A percentile compares a stretch with the other conserved stretches of the same genome.
phyloP scores from a whole-genome alignment of 1,284 basidiomycete species.

The Pulchroboletus neoregius region DNA sequence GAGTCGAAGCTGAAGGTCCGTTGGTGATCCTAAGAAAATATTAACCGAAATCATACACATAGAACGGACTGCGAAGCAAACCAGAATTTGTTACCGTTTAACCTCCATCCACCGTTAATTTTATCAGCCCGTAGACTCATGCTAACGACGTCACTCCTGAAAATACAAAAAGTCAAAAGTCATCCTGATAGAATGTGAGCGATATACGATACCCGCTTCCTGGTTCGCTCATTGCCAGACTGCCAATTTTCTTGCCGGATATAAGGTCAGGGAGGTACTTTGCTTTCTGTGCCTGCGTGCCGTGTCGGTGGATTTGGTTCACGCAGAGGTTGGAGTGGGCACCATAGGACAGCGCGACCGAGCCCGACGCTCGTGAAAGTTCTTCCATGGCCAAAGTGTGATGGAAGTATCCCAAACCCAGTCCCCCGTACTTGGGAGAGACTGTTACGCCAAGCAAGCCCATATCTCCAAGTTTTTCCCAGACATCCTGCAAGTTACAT shows the following conservation, averaged over 20 bases:
- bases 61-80: slow-evolving; percentile 34
- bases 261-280: slow-evolving; percentile 88
- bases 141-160: slow-evolving; percentile 80
- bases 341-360: slow-evolving; percentile 89
- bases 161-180: slow-evolving; percentile 7
- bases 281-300: slow-evolving; percentile 78
- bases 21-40: slow-evolving; percentile 82
- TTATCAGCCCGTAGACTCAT: slow-evolving; percentile 84
- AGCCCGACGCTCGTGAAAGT: slow-evolving; percentile 84
- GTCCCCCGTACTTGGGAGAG: slow-evolving; percentile 73
- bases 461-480: slow-evolving; percentile 88
- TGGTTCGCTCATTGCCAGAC: slow-evolving; percentile 92
- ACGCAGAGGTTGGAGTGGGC: slow-evolving; percentile 84
- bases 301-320: slow-evolving; percentile 88
- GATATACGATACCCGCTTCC: slow-evolving; percentile 56
- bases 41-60: neutral
- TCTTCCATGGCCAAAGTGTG: slow-evolving; percentile 94
- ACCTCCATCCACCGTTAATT: slow-evolving; percentile 67
- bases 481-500: slow-evolving; percentile 60
- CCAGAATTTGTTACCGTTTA: slow-evolving; percentile 95
- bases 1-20: slow-evolving; percentile 83
- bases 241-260: slow-evolving; percentile 80
- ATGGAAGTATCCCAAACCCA: slow-evolving; percentile 79
- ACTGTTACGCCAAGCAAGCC: slow-evolving; percentile 82
- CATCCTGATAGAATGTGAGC: neutral